A percentile compares a stretch with the other conserved stretches of the same genome.
phyloP scores from a whole-genome alignment of 164 flowering plant genomes.

The Piper betle region DNA sequence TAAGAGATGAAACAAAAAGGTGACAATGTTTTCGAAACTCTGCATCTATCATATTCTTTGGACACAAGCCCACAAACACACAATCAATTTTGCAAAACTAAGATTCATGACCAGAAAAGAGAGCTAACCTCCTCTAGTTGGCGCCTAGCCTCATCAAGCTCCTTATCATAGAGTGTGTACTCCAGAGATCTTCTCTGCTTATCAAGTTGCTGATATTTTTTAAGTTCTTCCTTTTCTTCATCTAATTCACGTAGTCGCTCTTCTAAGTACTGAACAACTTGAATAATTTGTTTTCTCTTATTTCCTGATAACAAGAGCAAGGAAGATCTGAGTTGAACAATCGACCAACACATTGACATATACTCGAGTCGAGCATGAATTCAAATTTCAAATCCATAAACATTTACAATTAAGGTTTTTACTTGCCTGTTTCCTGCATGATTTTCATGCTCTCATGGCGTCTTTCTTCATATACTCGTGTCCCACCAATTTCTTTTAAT shows the following conservation, averaged over 20 bases:
- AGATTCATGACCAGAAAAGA: not conserved
- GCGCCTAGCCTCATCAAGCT: constrained; percentile 75
- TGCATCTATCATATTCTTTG: too few relatives aligned
- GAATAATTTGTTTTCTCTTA: constrained; percentile 87
- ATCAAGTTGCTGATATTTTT: constrained; percentile 95
- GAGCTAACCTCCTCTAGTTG: constrained; percentile 57
- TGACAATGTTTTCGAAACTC: not conserved
- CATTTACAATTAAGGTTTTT: not conserved
- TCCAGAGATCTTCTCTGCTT: constrained; percentile 87
- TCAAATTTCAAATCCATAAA: too few relatives aligned
- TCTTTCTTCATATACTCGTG: constrained; percentile 98
- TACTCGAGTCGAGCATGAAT: too few relatives aligned
- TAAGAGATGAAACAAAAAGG: not conserved
- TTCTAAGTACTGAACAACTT: constrained; percentile 97
- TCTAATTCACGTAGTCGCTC: constrained; percentile 90
- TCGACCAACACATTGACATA: too few relatives aligned
- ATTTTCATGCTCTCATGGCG: constrained; percentile 97
- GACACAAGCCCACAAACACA: too few relatives aligned
- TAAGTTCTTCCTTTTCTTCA: constrained; percentile 95
- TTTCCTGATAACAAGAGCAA: constrained; percentile 42
- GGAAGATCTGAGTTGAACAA: too few relatives aligned
- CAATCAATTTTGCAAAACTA: not conserved
- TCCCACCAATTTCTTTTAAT: constrained; percentile 98
- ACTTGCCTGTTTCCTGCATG: constrained; percentile 95
- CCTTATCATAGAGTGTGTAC: constrained; percentile 85